These are phyloP conservation scores for Trichoderma pleuroti DNA, from an alignment of 2,329 filamentous ascomycete species.

Conservation along the genomic window DNA sequence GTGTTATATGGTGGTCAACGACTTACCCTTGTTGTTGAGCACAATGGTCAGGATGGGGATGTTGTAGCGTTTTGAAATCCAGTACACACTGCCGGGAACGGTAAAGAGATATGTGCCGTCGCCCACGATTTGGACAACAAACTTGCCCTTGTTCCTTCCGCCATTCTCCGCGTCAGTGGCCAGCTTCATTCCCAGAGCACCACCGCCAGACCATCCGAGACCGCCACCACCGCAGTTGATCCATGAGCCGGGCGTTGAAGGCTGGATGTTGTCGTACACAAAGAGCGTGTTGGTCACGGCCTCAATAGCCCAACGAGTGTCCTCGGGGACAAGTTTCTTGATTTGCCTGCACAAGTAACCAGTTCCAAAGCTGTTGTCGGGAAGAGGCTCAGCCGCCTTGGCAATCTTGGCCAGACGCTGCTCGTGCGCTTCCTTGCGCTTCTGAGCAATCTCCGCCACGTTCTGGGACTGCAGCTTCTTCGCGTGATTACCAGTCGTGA, in stretches of 20 bases:
- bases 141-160: constrained; percentile 45
- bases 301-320: constrained; percentile 72
- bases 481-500: constrained; percentile 47
- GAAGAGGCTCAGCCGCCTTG: constrained; percentile 52
- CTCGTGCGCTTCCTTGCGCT: constrained; percentile 55
- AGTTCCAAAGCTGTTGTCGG: constrained; percentile 50
- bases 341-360: constrained; percentile 36
- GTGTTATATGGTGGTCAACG: too few relatives aligned
- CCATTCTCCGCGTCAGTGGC: constrained; percentile 48
- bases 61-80: constrained; percentile 52
- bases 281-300: constrained; percentile 68
- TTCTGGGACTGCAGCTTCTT: constrained; percentile 34
- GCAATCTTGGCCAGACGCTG: constrained; percentile 59
- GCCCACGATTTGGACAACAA: constrained; percentile 55
- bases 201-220: constrained; percentile 77
- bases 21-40: constrained; percentile 53
- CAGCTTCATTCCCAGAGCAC: constrained; percentile 71
- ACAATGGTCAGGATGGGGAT: constrained; percentile 55
- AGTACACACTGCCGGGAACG: constrained; percentile 53
- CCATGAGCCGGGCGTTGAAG: constrained; percentile 66
- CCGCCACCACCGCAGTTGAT: constrained; percentile 80
- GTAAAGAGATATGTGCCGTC: constrained; percentile 57
- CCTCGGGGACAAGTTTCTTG: constrained; percentile 35
- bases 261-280: constrained; percentile 68
- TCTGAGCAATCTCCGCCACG: constrained; percentile 31